These are phyloP conservation scores for Alternaria sp. DNA, from an alignment of 2,329 filamentous ascomycete species.

Conservation along the genomic window DNA sequence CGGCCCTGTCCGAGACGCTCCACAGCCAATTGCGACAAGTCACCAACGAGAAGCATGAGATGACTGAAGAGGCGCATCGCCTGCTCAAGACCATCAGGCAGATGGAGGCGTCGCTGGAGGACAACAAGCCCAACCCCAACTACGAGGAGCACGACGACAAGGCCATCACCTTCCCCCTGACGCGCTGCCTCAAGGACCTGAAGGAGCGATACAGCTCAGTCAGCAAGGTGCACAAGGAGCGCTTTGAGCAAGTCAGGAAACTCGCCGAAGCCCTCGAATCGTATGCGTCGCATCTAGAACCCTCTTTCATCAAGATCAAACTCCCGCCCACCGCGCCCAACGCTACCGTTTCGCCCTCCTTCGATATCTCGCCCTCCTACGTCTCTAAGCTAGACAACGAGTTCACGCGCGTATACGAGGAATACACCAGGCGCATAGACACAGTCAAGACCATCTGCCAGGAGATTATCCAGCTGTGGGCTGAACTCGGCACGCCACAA, in stretches of 20 bases:
- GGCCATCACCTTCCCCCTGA: constrained; percentile 83
- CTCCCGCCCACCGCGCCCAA: constrained; percentile 84
- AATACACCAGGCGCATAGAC: constrained; percentile 85
- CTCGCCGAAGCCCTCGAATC: constrained; percentile 93
- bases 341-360: constrained; percentile 78
- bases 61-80: constrained; percentile 88
- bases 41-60: constrained; percentile 84
- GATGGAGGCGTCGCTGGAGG: constrained; percentile 91
- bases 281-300: constrained; percentile 94
- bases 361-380: constrained; percentile 92
- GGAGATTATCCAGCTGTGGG: constrained; percentile 93
- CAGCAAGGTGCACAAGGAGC: constrained; percentile 83
- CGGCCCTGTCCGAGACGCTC: constrained; percentile 88
- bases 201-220: constrained; percentile 88
- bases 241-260: constrained; percentile 96
- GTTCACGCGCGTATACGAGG: constrained; percentile 94
- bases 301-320: constrained; percentile 83
- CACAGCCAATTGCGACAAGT: constrained; percentile 89
- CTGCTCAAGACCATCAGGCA: constrained; percentile 88
- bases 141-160: constrained; percentile 75
- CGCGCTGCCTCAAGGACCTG: constrained; percentile 77
- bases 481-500: constrained; percentile 91
- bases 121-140: constrained; percentile 71
- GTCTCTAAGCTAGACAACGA: constrained; percentile 87
- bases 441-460: constrained; percentile 79